Percentiles rank a stretch among this genome's conserved stretches.
These are phyloP conservation scores for Plasmodium cynomolgi DNA, from an alignment of 169 alveolate genomes.

Conservation along the genomic window DNA sequence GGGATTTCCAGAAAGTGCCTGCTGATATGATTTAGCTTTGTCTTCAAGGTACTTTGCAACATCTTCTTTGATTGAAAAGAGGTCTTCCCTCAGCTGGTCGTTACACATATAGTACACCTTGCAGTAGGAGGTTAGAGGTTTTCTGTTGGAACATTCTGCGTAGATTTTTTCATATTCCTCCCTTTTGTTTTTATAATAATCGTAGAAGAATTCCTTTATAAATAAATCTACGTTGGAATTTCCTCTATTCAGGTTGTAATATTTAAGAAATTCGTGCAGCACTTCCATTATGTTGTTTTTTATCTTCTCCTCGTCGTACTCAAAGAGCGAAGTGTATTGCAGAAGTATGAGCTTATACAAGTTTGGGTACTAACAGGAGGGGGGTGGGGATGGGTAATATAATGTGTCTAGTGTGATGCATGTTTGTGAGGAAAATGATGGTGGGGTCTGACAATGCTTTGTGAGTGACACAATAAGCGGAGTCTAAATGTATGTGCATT, in stretches of 20 bases:
- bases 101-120: background rate
- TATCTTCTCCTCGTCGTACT: background rate
- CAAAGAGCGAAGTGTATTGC: background rate
- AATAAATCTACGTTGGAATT: background rate
- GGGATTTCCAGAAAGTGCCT: background rate
- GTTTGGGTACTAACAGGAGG: background rate
- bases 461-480: background rate
- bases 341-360: background rate
- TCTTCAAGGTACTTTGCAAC: background rate
- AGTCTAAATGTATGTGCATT: background rate
- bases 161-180: background rate
- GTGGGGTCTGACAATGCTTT: background rate
- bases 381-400: background rate
- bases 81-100: background rate
- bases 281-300: background rate
- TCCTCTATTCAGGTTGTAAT: background rate
- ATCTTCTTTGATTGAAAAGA: background rate
- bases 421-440: background rate
- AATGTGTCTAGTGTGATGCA: background rate
- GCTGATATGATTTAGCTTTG: background rate
- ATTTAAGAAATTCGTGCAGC: background rate
- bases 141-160: background rate
- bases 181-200: background rate
- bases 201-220: background rate
- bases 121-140: background rate